These are phyloP conservation scores for Codiaeum variegatum DNA, from an alignment of 441 rosid species.

Conservation along the genomic window DNA sequence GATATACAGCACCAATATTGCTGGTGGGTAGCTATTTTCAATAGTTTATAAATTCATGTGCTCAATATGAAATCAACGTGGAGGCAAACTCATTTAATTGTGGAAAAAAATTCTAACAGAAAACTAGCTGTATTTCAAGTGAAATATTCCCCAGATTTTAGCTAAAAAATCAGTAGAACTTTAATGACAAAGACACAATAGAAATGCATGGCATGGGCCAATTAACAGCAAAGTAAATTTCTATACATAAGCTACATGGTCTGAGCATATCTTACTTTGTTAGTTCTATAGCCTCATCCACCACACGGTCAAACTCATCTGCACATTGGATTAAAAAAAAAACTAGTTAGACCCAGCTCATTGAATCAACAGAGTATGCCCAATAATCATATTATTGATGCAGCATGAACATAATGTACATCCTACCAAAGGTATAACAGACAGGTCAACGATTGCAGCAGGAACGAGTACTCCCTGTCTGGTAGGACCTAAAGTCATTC, in stretches of 20 bases:
- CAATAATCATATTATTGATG: slow-evolving; percentile 7
- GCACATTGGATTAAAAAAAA: slow-evolving; percentile 28
- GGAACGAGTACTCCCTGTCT: slow-evolving; percentile 44
- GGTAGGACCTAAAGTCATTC: slow-evolving; percentile 32
- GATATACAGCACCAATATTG: no score
- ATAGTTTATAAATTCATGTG: background rate
- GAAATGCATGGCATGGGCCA: background rate
- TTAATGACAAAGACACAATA: background rate
- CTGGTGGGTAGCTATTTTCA: background rate
- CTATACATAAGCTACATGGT: slow-evolving; percentile 9
- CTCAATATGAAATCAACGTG: background rate
- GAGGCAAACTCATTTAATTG: background rate
- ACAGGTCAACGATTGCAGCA: slow-evolving; percentile 57
- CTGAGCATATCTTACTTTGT: slow-evolving; percentile 47
- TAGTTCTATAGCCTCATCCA: slow-evolving; percentile 58
- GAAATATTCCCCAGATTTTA: slow-evolving; percentile 5
- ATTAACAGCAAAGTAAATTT: slow-evolving; percentile 12
- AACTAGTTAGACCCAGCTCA: background rate
- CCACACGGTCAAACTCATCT: slow-evolving; percentile 73
- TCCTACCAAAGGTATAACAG: slow-evolving; percentile 73
- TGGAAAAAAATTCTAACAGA: background rate
- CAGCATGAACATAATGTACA: slow-evolving; percentile 11
- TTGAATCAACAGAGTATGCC: background rate
- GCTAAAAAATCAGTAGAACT: background rate
- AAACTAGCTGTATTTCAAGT: background rate